Conservation (phyloP, 345 rosid species). For the Hevea brasiliensis region DNA sequence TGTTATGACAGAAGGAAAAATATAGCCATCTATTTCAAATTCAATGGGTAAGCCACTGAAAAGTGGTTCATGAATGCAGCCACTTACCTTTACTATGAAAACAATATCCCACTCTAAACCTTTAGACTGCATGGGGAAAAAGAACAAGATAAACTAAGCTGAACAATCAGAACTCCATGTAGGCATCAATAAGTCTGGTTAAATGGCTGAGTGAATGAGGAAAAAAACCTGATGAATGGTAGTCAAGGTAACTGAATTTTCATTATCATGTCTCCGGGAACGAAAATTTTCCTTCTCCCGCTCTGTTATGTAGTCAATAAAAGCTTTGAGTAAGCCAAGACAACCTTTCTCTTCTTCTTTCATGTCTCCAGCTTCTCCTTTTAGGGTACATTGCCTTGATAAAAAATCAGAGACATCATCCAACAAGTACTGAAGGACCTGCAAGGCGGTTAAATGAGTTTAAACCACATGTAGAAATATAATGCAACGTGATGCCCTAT, state of each 20-base stretch:
- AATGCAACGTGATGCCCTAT: not conserved
- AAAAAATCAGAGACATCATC: slow-evolving; percentile 84
- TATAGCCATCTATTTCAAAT: not conserved
- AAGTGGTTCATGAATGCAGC: slow-evolving; percentile 8
- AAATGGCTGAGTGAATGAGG: slow-evolving; percentile 2
- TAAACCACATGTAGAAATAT: not conserved
- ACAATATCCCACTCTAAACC: slow-evolving; percentile 97
- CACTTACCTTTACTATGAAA: slow-evolving; percentile 82
- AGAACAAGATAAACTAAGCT: slow-evolving; percentile 12
- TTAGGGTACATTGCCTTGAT: slow-evolving; percentile 41
- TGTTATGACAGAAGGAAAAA: not conserved
- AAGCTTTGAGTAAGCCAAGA: slow-evolving; percentile 45
- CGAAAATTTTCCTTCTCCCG: slow-evolving; percentile 76
- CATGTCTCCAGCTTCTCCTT: slow-evolving; percentile 35
- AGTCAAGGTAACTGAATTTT: slow-evolving; percentile 83
- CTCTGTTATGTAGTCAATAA: slow-evolving; percentile 58
- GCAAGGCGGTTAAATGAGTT: slow-evolving; percentile 31
- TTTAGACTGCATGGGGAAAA: slow-evolving; percentile 69
- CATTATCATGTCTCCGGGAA: slow-evolving; percentile 65
- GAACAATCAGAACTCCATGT: not conserved
- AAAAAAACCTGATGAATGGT: slow-evolving; percentile 89
- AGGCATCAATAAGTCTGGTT: not conserved
- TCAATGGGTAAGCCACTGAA: not conserved
- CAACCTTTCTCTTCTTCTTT: slow-evolving; percentile 58
- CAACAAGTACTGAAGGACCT: slow-evolving; percentile 87